These are phyloP conservation scores for Globisporangium paroecandrum DNA, from an alignment of 352 stramenopile species.

Conservation along the genomic window DNA sequence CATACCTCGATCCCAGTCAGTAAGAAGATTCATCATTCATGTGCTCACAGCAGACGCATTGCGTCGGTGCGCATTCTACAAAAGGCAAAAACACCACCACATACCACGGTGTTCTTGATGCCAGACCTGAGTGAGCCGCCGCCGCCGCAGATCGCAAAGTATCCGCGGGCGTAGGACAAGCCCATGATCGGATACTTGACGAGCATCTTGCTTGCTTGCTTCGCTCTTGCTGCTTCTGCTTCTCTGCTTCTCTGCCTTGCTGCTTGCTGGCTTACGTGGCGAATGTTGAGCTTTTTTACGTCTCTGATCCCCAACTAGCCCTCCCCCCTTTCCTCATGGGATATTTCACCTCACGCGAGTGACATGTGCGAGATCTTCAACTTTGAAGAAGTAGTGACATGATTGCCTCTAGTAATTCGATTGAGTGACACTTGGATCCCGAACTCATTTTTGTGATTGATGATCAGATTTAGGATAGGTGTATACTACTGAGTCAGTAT, in stretches of 20 bases:
- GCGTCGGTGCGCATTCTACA: too few relatives aligned
- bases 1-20: background rate
- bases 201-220: slow-evolving; percentile 45
- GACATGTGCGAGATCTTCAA: background rate
- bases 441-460: too few relatives aligned
- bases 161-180: slow-evolving; percentile 63
- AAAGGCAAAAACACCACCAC: slow-evolving; percentile 14
- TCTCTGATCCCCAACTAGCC: background rate
- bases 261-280: background rate
- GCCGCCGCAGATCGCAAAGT: slow-evolving; percentile 80
- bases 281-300: background rate
- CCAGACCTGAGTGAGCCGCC: slow-evolving; percentile 80
- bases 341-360: background rate
- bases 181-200: slow-evolving; percentile 87
- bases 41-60: too few relatives aligned
- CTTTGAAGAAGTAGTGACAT: background rate
- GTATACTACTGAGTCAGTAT: too few relatives aligned
- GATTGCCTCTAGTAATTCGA: too few relatives aligned
- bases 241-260: background rate
- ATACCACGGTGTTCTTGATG: slow-evolving; percentile 84
- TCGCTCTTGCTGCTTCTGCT: background rate
- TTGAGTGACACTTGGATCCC: too few relatives aligned
- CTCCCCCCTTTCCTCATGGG: background rate
- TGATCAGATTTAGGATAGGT: too few relatives aligned
- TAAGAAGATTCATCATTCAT: background rate